Evolutionary conservation across 768 basidiomycete species (phyloP).

Genomic region (Jaapia argillacea): DNA sequence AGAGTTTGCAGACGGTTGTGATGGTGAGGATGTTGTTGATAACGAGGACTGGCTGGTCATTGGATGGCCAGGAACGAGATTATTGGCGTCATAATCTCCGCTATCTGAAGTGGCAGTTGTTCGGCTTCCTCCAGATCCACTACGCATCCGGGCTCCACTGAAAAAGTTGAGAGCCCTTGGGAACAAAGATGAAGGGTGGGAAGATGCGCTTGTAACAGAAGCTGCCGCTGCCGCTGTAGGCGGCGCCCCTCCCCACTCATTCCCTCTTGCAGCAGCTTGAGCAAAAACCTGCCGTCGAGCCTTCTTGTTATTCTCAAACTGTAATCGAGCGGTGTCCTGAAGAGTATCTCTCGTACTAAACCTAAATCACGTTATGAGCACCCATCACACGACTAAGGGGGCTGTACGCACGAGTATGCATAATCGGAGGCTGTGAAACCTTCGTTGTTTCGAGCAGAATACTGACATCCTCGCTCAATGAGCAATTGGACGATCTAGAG

Average conservation of each 20-base stretch:
- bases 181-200: constrained; percentile 36
- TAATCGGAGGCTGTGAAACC: constrained; percentile 92
- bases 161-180: constrained; percentile 31
- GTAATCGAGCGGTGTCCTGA: constrained; percentile 70
- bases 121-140: constrained; percentile 73
- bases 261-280: constrained; percentile 60
- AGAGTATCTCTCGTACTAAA: constrained; percentile 68
- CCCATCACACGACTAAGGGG: neutral
- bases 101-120: constrained; percentile 71
- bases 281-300: constrained; percentile 61
- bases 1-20: constrained; percentile 32
- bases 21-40: constrained; percentile 21
- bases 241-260: constrained; percentile 42
- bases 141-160: constrained; percentile 51
- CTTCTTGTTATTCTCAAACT: constrained; percentile 75
- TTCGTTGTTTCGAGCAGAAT: constrained; percentile 75
- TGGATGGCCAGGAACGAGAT: constrained; percentile 27
- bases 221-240: constrained; percentile 31
- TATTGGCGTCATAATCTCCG: constrained; percentile 45
- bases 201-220: too few relatives aligned
- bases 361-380: constrained; percentile 26
- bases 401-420: constrained; percentile 65
- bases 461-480: constrained; percentile 84
- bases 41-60: constrained; percentile 35
- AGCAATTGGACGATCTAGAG: constrained; percentile 70